Percentiles rank a stretch among this genome's conserved stretches.
Conservation (phyloP, 306 rosid species). For the Pterocarpus santalinus region DNA sequence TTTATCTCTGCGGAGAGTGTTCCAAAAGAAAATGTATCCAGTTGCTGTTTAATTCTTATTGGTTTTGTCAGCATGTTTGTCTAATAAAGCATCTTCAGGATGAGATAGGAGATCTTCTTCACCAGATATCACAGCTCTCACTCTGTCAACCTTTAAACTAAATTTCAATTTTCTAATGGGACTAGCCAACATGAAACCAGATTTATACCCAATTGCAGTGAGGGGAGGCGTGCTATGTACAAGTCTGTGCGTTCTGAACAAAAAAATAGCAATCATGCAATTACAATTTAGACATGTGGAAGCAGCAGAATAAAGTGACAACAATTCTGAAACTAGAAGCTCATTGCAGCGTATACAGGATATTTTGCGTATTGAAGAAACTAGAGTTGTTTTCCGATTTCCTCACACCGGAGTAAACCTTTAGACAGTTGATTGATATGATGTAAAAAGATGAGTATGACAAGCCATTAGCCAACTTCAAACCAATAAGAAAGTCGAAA, state of each 20-base stretch:
- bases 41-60: slow-evolving; percentile 15
- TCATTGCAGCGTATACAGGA: too few relatives aligned
- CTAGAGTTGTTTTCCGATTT: too few relatives aligned
- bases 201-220: neutral
- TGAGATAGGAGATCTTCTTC: slow-evolving; percentile 59
- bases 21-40: slow-evolving; percentile 49
- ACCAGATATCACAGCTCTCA: slow-evolving; percentile 45
- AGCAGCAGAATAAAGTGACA: too few relatives aligned
- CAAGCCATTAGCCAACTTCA: too few relatives aligned
- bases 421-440: too few relatives aligned
- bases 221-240: neutral
- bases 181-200: slow-evolving; percentile 24
- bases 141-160: slow-evolving; percentile 42
- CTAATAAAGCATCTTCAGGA: slow-evolving; percentile 19
- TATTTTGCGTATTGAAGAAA: too few relatives aligned
- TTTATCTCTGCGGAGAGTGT: slow-evolving; percentile 50
- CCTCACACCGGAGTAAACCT: too few relatives aligned
- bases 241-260: slow-evolving; percentile 27
- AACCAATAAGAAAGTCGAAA: too few relatives aligned
- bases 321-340: too few relatives aligned
- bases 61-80: neutral
- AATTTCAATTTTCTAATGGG: slow-evolving; percentile 39
- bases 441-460: too few relatives aligned
- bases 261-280: neutral
- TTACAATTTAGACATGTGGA: too few relatives aligned